Percentiles rank a stretch among this genome's conserved stretches.
These are phyloP conservation scores for Nannochloris sp. DNA, from an alignment of 139 green algal genomes.

Conservation along the genomic window DNA sequence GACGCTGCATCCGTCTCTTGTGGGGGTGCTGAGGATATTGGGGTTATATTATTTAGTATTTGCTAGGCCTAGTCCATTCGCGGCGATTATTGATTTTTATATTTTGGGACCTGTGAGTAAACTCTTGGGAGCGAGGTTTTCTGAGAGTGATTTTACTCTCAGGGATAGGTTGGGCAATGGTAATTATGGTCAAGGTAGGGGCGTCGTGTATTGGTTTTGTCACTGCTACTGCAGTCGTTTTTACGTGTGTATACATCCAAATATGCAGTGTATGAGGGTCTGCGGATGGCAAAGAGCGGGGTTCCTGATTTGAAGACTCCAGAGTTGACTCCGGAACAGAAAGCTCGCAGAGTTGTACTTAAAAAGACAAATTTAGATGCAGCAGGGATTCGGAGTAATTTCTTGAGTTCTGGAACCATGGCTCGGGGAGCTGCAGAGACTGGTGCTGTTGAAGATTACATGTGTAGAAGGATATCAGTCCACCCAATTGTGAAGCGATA, in stretches of 20 bases:
- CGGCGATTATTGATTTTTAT: constrained; percentile 70
- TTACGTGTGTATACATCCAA: too few species aligned
- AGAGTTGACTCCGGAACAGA: constrained; percentile 64
- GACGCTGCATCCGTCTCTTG: constrained; percentile 8
- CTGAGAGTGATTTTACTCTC: constrained; percentile 39
- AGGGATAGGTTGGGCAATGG: constrained; percentile 63
- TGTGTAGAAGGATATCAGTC: constrained; percentile 33
- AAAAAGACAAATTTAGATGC: constrained; percentile 80
- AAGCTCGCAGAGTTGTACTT: constrained; percentile 77
- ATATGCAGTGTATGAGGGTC: constrained; percentile 35
- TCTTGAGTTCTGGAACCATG: constrained; percentile 76
- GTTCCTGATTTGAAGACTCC: constrained; percentile 19
- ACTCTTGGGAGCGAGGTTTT: constrained; percentile 32
- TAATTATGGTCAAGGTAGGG: constrained; percentile 73
- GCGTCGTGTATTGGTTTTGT: too few species aligned
- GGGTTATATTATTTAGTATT: constrained; percentile 24
- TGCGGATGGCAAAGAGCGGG: constrained; percentile 21
- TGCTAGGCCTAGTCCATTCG: constrained; percentile 12
- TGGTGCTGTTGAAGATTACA: constrained; percentile 75
- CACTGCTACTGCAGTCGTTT: too few species aligned
- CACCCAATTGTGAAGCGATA: constrained; percentile 11
- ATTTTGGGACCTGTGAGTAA: constrained; percentile 44
- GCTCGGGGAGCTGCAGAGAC: constrained; percentile 64
- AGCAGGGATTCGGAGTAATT: constrained; percentile 51
- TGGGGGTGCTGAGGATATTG: constrained; percentile 4